Evolutionary conservation across 2,329 filamentous ascomycete genomes (phyloP).

Genomic region (Calonectria pseudoturangicola): DNA sequence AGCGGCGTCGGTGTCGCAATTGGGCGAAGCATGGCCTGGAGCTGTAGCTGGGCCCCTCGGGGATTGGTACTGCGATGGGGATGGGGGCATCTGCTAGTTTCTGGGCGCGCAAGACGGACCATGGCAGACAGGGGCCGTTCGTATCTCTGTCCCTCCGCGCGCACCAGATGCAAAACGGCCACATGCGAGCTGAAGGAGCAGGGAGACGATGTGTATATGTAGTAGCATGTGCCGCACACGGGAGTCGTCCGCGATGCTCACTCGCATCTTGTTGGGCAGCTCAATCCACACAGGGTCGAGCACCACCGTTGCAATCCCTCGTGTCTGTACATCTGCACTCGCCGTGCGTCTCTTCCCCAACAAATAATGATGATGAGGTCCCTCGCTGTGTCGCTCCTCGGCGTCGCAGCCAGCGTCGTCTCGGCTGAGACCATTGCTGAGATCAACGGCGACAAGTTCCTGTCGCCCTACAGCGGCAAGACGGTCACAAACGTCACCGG

Average conservation of each 20-base stretch:
- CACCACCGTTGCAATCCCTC: slow-evolving; percentile 6
- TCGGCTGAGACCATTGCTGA: slow-evolving; percentile 71
- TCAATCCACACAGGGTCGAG: background rate
- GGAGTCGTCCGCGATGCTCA: slow-evolving; percentile 3
- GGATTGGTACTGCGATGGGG: slow-evolving; percentile 35
- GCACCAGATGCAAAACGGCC: background rate
- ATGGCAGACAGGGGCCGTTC: background rate
- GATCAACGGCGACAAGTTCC: slow-evolving; percentile 80
- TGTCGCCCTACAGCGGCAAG: slow-evolving; percentile 76
- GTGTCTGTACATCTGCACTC: background rate
- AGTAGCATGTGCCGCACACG: slow-evolving; percentile 21
- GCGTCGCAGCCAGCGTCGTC: slow-evolving; percentile 49
- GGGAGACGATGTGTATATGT: slow-evolving; percentile 18
- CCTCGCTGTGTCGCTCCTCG: slow-evolving; percentile 54
- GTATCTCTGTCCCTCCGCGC: background rate
- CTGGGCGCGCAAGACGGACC: background rate
- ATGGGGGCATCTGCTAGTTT: slow-evolving; percentile 24
- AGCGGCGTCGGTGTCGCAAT: slow-evolving; percentile 33
- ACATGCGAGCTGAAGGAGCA: background rate
- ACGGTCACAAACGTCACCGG: slow-evolving; percentile 76
- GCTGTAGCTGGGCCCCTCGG: slow-evolving; percentile 22
- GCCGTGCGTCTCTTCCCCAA: background rate
- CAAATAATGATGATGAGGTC: slow-evolving; percentile 55
- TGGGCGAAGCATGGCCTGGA: background rate
- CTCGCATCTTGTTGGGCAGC: slow-evolving; percentile 21